Base-by-base conservation (phyloP, 345 rosid genomes). In the Fremontodendron californicum region DNA sequence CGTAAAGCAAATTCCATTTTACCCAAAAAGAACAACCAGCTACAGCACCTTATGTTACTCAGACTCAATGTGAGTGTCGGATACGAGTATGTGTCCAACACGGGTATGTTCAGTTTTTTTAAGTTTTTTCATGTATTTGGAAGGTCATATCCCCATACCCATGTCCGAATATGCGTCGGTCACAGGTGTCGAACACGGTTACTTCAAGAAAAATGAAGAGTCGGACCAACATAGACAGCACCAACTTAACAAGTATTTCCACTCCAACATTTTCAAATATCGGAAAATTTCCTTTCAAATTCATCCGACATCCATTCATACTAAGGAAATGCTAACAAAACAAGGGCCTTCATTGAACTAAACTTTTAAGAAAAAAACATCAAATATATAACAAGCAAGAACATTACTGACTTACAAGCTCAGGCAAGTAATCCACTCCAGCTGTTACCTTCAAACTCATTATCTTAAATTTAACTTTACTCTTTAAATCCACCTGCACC, bases 391-490 rank as follows among this genome's bases (percentile, higher is more conserved):
- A 11, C 2, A 29, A 75, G 31, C 42, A 13, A 75, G 25, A 65
- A 60, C 19, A 15, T 63, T 29, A 65, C 46, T 63, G 43, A 83
- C 88, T 68, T 85, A 96, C 99, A 92, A 96, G 89, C 88, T 96
- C 99, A 68, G 99, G 98, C 5, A 93, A 96, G 84, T 85, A 96
- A 52, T 96, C 98, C 75, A 87, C 88, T 49, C 88, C 89, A 25
- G 89, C 89, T 80, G 88, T 88, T 75, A 96, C 97, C 85, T 96
- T 96, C 79, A 96, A 83, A 82, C 97, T 92, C 98, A 92, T 89
- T 76, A 96, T 96, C 89, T 96, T 96, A 81, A 96, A 96, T 85
- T 96, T 96, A 82, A 86, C 98, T 83, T 79, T 92, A 82, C 87
- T 89, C 87, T 92, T 96, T 85, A 91, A 96, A 51, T 92, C 93